Evolutionary conservation across 441 rosid genomes (phyloP), one percentile per base, ranked within the genome.

Genomic region (Pelargonium myrrhifolium): DNA sequence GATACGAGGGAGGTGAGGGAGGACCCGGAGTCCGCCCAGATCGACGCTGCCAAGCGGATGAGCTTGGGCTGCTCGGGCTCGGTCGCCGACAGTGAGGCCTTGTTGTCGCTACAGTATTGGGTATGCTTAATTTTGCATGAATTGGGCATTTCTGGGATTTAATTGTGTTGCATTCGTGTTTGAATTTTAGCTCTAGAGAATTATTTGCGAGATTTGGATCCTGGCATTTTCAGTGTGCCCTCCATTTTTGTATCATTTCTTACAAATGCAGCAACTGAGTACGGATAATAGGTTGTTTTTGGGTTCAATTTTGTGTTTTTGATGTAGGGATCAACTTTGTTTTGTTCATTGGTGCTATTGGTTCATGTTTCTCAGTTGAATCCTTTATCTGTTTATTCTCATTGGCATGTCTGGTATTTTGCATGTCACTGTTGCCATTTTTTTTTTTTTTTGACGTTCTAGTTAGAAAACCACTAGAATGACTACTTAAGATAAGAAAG

Each of bases 21-120:
- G 78, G 86, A 88, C 78, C 84, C 93, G 7, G 96, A 93, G 79
- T 86, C 93, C 2, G 97, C 87, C 74, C 94, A 93, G 96, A 85
- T 93, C 79, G 95, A 90, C 43, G 96, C 97, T 0, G 98, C 97
- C 65, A 93, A 93, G 84, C 79, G 87, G 83, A 89, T 93, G 77
- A 93, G 98, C 79, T 94, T 93, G 21, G 93, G 93, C 22, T 76
- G 80, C 58, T 74, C 86, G 28, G 80, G 85, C 71, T 71, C 86
- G 9, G 84, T 79, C 40, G 72, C 82, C 3, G 81, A 84, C 28
- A 72, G 82, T 21, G 85, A 78, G 39, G 69, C 88, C 80, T 81
- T 35, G 81, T 78, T 56, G 88, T 85, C 98, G 43, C 88, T 86
- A 22, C 91, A 88, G 5, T 93, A 90, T 77, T 90, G 98, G 98